A percentile compares a stretch with the other conserved stretches of the same genome.
Evolutionary conservation across 2,329 filamentous ascomycete species (phyloP).

Genomic region (Sclerotiophoma versabilis): DNA sequence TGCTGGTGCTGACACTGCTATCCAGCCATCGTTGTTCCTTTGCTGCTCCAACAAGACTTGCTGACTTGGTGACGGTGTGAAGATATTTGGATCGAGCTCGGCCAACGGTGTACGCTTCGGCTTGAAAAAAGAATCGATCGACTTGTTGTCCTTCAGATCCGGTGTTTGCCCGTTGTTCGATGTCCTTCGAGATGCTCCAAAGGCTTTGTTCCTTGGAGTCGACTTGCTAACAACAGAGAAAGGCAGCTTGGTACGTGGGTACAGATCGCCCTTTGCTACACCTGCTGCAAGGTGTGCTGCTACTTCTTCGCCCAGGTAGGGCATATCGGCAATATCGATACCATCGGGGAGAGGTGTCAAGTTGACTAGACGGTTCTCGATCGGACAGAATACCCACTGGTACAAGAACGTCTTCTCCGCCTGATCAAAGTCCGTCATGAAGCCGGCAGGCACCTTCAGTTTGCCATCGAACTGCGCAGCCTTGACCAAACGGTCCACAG

Average conservation of each 20-base stretch:
- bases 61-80: constrained; percentile 71
- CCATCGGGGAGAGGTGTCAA: constrained; percentile 71
- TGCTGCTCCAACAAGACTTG: constrained; percentile 64
- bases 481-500: constrained; percentile 79
- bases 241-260: constrained; percentile 85
- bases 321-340: constrained; percentile 72
- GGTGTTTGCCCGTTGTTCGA: constrained; percentile 47
- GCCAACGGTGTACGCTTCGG: constrained; percentile 68
- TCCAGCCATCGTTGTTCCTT: constrained; percentile 60
- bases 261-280: constrained; percentile 81
- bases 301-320: constrained; percentile 80
- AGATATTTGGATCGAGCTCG: constrained; percentile 71
- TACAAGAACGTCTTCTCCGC: constrained; percentile 93
- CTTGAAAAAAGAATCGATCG: constrained; percentile 72
- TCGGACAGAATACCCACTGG: constrained; percentile 91
- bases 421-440: constrained; percentile 80
- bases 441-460: constrained; percentile 78
- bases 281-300: constrained; percentile 72
- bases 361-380: constrained; percentile 73
- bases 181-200: constrained; percentile 47
- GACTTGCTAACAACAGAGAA: constrained; percentile 51
- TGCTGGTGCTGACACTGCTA: constrained; percentile 58
- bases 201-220: constrained; percentile 41
- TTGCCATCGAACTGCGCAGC: constrained; percentile 91
- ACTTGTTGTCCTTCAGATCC: constrained; percentile 65